Percentiles rank a stretch among this genome's conserved stretches.
These are phyloP conservation scores for Boletus rufocinnamomeus DNA, from an alignment of 768 basidiomycete species.

Conservation along the genomic window DNA sequence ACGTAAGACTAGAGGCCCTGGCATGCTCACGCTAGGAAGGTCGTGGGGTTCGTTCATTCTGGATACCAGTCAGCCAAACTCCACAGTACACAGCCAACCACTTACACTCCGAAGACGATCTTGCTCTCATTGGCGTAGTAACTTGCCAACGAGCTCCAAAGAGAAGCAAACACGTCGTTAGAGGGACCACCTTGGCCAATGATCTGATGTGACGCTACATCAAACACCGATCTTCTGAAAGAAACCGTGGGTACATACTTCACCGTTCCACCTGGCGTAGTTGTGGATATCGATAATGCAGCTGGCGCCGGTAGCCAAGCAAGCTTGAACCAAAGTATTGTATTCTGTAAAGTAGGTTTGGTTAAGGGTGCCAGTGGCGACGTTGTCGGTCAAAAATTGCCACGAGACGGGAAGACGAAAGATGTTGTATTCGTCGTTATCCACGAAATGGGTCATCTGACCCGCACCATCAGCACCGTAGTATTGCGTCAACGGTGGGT, in stretches of 20 bases:
- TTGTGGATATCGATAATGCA: too few species aligned
- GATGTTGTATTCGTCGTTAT: slow-evolving; percentile 51
- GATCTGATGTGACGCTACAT: background rate
- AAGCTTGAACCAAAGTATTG: slow-evolving; percentile 13
- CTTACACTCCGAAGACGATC: slow-evolving; percentile 15
- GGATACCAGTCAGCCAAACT: background rate
- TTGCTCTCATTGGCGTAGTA: slow-evolving; percentile 1
- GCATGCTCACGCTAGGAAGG: slow-evolving; percentile 8
- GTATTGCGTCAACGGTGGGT: slow-evolving; percentile 12
- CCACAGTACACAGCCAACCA: background rate
- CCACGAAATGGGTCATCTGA: slow-evolving; percentile 60
- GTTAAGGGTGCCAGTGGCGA: slow-evolving; percentile 40
- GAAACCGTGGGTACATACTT: background rate
- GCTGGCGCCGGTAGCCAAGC: background rate
- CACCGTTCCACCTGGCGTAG: too few species aligned
- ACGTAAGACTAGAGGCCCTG: background rate
- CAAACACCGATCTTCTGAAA: background rate
- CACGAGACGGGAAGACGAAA: slow-evolving; percentile 62
- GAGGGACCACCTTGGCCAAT: too few species aligned
- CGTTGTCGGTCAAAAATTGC: slow-evolving; percentile 49
- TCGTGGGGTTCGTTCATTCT: slow-evolving; percentile 22
- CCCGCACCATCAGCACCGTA: slow-evolving; percentile 27
- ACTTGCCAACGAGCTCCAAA: slow-evolving; percentile 12
- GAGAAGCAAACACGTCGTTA: too few species aligned
- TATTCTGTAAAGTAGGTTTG: slow-evolving; percentile 9